Percentiles rank a stretch among this genome's conserved stretches.
phyloP scores from a whole-genome alignment of 2,329 filamentous ascomycete species.

The Aureobasidium melanogenum region DNA sequence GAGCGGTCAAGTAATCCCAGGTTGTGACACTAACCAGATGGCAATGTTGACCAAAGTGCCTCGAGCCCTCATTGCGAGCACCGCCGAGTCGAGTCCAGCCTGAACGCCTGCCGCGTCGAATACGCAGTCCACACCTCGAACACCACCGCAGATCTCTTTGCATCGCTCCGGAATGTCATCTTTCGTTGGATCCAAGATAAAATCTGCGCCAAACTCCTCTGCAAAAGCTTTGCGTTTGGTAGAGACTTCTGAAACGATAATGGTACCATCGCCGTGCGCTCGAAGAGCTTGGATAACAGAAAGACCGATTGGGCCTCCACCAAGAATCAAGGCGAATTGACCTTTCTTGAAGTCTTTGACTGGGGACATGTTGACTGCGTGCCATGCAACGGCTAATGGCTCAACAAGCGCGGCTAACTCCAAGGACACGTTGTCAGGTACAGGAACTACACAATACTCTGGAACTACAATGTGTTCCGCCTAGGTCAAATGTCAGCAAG shows the following conservation, averaged over 20 bases:
- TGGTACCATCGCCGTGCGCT: conserved; percentile 36
- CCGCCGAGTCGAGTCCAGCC: conserved; percentile 39
- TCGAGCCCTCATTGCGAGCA: conserved; percentile 40
- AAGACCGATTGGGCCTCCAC: conserved; percentile 47
- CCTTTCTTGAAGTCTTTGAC: conserved; percentile 31
- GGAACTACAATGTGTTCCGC: conserved; percentile 38
- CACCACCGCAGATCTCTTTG: conserved; percentile 34
- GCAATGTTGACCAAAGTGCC: conserved; percentile 48
- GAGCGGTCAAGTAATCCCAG: neutral
- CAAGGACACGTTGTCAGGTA: conserved; percentile 44
- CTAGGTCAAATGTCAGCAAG: neutral
- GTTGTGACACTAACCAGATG: conserved; percentile 32
- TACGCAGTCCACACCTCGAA: conserved; percentile 39
- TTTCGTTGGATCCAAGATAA: conserved; percentile 42
- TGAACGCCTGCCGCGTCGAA: conserved; percentile 49
- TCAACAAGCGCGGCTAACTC: conserved; percentile 47
- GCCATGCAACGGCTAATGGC: conserved; percentile 48
- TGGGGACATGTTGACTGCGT: conserved; percentile 43
- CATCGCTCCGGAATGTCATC: conserved; percentile 39
- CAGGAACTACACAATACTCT: conserved; percentile 35
- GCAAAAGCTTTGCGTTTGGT: conserved; percentile 40
- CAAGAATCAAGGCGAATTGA: conserved; percentile 41
- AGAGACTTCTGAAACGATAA: conserved; percentile 47
- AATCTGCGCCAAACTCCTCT: conserved; percentile 42
- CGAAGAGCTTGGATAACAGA: conserved; percentile 39